Conservation (phyloP, 73 alveolate genomes). For the Diophrys appendiculata region DNA sequence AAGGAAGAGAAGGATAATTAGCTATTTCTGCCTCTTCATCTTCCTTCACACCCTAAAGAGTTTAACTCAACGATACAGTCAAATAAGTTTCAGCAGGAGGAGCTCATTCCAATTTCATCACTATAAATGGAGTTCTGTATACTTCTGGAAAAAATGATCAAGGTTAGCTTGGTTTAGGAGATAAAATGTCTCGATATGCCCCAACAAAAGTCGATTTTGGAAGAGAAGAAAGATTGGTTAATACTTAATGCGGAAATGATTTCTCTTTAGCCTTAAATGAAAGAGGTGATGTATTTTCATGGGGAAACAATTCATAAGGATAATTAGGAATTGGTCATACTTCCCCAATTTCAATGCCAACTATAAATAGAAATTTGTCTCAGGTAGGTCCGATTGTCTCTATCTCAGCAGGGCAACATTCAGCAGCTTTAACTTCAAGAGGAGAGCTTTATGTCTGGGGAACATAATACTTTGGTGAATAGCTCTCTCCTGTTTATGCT, state of each 20-base stretch:
- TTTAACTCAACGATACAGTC: background rate
- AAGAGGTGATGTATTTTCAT: too few species aligned
- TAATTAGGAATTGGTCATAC: too few species aligned
- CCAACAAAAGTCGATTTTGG: background rate
- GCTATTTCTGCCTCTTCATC: background rate
- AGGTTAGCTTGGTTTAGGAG: slow-evolving; percentile 9
- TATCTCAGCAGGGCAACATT: slow-evolving; percentile 18
- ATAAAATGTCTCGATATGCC: too few species aligned
- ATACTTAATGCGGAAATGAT: background rate
- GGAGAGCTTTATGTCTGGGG: slow-evolving; percentile 23
- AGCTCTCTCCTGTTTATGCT: background rate
- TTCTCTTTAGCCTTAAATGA: too few species aligned
- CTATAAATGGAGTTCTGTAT: background rate
- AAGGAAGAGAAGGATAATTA: background rate
- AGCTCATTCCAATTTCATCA: background rate
- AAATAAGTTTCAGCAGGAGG: slow-evolving; percentile 4
- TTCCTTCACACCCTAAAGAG: background rate
- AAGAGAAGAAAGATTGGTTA: background rate
- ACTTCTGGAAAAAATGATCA: slow-evolving; percentile 16
- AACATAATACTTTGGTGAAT: slow-evolving; percentile 13
- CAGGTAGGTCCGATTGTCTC: too few species aligned
- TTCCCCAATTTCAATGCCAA: too few species aligned
- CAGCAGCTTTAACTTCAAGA: slow-evolving; percentile 15
- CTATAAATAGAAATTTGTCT: too few species aligned
- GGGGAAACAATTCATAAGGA: too few species aligned